Conservation (phyloP, 345 rosid species). For the Lepidium sativum region DNA sequence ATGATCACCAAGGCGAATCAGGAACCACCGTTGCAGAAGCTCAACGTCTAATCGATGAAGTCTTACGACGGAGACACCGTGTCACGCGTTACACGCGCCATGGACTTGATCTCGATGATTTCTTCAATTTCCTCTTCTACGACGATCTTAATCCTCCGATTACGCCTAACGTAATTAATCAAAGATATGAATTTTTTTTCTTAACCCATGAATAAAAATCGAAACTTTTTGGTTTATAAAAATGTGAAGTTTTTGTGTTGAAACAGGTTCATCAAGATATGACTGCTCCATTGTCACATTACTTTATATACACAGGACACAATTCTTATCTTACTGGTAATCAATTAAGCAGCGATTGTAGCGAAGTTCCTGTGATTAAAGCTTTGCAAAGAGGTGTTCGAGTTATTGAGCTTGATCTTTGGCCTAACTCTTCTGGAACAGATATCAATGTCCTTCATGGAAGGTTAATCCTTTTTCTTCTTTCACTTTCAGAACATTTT, state of each 20-base stretch:
- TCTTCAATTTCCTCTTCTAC: slow-evolving; percentile 26
- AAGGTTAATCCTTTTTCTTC: slow-evolving; percentile 33
- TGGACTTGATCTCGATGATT: slow-evolving; percentile 52
- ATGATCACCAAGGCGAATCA: slow-evolving; percentile 42
- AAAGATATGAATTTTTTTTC: neutral
- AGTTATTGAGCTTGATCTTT: slow-evolving; percentile 87
- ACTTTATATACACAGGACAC: slow-evolving; percentile 91
- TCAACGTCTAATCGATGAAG: slow-evolving; percentile 42
- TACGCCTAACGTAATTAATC: slow-evolving; percentile 18
- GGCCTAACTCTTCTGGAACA: slow-evolving; percentile 77
- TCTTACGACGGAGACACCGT: slow-evolving; percentile 36
- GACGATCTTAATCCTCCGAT: slow-evolving; percentile 44
- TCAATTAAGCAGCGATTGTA: slow-evolving; percentile 92
- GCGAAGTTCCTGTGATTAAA: slow-evolving; percentile 75
- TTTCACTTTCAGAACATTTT: neutral
- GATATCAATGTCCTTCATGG: slow-evolving; percentile 88
- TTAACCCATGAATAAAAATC: neutral
- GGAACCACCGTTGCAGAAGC: slow-evolving; percentile 42
- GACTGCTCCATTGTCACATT: slow-evolving; percentile 85
- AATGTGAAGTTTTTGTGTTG: neutral
- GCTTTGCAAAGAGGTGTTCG: slow-evolving; percentile 77
- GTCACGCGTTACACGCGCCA: slow-evolving; percentile 28
- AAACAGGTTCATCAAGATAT: slow-evolving; percentile 84
- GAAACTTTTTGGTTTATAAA: neutral
- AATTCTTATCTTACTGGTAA: slow-evolving; percentile 96